Conservation (phyloP, 257 asterid genomes). For the Plantago ovata region DNA sequence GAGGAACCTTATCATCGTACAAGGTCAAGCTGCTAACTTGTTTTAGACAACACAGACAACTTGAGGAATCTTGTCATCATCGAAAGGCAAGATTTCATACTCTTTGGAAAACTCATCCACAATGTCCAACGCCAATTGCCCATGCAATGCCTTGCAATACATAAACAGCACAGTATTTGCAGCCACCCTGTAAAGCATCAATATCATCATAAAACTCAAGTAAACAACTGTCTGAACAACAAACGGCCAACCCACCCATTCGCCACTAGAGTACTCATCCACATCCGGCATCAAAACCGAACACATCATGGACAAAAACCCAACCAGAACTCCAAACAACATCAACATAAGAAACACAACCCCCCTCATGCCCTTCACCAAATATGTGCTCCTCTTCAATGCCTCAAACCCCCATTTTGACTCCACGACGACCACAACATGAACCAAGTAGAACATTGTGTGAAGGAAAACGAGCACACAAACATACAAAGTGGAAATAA, state of each 20-base stretch:
- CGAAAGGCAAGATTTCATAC: slow-evolving; percentile 76
- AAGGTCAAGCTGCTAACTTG: slow-evolving; percentile 15
- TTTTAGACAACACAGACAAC: slow-evolving; percentile 73
- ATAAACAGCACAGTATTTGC: slow-evolving; percentile 41
- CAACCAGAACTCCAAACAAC: slow-evolving; percentile 18
- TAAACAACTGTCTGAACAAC: slow-evolving; percentile 37
- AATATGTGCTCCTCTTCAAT: slow-evolving; percentile 44
- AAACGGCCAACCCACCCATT: slow-evolving; percentile 49
- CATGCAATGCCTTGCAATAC: slow-evolving; percentile 65
- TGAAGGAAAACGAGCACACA: slow-evolving; percentile 27
- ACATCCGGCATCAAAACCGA: slow-evolving; percentile 26
- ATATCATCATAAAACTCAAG: slow-evolving; percentile 29
- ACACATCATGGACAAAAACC: slow-evolving; percentile 27
- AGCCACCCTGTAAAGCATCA: slow-evolving; percentile 38
- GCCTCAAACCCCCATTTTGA: slow-evolving; percentile 63
- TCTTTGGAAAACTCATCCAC: slow-evolving; percentile 76
- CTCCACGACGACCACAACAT: slow-evolving; percentile 56
- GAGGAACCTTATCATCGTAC: not conserved
- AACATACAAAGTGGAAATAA: slow-evolving; percentile 2
- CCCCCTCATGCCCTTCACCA: slow-evolving; percentile 51
- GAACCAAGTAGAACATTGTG: slow-evolving; percentile 40
- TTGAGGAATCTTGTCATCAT: slow-evolving; percentile 78
- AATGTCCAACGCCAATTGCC: slow-evolving; percentile 79
- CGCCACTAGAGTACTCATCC: slow-evolving; percentile 28
- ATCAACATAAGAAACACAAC: slow-evolving; percentile 30